A percentile compares a stretch with the other conserved stretches of the same genome.
These are phyloP conservation scores for Plasmodium cynomolgi DNA, from an alignment of 169 alveolate species.

Conservation along the genomic window DNA sequence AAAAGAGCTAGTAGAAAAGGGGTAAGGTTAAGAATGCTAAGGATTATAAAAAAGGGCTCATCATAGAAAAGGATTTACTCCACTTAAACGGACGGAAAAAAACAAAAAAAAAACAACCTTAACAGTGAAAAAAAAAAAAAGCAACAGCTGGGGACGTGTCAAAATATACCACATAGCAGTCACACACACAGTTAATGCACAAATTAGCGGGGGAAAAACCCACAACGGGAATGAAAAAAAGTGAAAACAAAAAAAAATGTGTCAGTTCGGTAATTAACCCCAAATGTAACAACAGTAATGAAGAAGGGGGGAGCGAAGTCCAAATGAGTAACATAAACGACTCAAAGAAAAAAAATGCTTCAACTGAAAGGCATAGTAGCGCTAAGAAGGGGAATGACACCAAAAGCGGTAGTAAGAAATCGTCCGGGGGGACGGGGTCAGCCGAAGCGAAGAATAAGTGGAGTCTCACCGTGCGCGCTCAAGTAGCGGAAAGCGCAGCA, in stretches of 20 bases:
- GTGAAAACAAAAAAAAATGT: background rate
- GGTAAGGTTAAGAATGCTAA: background rate
- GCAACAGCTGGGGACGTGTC: background rate
- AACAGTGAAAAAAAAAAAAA: background rate
- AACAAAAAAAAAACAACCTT: background rate
- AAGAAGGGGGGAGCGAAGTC: background rate
- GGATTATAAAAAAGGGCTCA: background rate
- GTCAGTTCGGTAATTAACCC: background rate
- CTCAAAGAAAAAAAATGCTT: background rate
- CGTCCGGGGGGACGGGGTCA: background rate
- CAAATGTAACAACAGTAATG: background rate
- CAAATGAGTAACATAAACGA: background rate
- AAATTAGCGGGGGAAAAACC: background rate
- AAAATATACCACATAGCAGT: background rate
- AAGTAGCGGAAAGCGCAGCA: background rate
- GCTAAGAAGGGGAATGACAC: background rate
- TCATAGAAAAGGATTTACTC: background rate
- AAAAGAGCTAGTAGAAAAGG: background rate
- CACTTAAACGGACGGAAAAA: background rate
- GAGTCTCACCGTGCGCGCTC: background rate
- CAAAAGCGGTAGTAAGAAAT: background rate
- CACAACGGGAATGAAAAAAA: conserved; percentile 6
- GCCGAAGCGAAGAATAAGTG: background rate
- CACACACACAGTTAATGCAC: background rate
- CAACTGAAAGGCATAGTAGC: background rate